Evolutionary conservation across 2,329 filamentous ascomycete species (phyloP), one percentile per base, ranked within the genome.

Genomic region (Aspergillus aculeatinus): DNA sequence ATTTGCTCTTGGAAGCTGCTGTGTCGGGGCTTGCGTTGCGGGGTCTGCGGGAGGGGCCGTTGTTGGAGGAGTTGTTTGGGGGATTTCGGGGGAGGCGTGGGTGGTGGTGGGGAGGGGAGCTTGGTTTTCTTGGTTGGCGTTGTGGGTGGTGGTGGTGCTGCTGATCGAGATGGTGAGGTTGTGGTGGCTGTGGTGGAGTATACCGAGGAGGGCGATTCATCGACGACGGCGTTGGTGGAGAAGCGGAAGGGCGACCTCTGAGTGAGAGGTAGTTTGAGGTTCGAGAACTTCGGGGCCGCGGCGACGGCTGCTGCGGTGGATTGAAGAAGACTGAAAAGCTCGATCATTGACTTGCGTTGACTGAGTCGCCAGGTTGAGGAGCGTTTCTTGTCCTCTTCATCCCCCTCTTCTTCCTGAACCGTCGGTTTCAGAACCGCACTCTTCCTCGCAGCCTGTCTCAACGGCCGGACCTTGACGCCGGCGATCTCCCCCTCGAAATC

Each of bases 331-430:
- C 61, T 65, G 35, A 67, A 60, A 21, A 67, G 53, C 53, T 67
- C 65, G 48, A 66, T 52, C 51, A 67, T 65, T 4, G 65, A 67
- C n/a, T 65, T 66, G 16, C 65, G 63, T 2, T 63, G 59, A 35
- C 59, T 65, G 10, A 56, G 57, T 3, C 62, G 49, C 59, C 61
- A 62, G 31, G 57, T 59, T 1, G 64, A 60, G 11, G 58, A 27
- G 14, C 57, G 57, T 49, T 62, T 60, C 19, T 60, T 48, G 35
- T 51, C 21, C 5, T 31, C 14, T 11, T 58, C 57, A 5, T 42
- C 14, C 23, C 48, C 42, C 1, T 27, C n/a, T 14, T 50, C 48
- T 5, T n/a, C 23, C 4, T 23, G 23, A 23, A 2, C 6, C 21
- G 48, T n/a, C n/a, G 10, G 4, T 2, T 29, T 31, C 10, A n/a